These are phyloP conservation scores for Cicer bijugum DNA, from an alignment of 306 rosid genomes.

Conservation along the genomic window DNA sequence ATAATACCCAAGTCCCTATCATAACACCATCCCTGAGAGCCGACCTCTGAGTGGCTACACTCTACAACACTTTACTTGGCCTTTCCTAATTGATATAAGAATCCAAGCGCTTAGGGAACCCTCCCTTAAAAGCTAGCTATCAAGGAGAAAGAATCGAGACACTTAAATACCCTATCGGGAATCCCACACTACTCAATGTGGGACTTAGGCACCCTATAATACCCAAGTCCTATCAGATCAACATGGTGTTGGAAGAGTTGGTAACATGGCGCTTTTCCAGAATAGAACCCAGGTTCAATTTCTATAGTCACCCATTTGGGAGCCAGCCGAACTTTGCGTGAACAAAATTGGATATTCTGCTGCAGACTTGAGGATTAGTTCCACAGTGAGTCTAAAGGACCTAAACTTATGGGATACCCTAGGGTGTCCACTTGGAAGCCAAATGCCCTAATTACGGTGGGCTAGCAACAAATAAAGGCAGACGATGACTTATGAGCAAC, in stretches of 20 bases:
- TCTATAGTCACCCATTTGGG: background rate
- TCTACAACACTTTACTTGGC: background rate
- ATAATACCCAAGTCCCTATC: background rate
- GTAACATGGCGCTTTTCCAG: background rate
- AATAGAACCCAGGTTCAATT: background rate
- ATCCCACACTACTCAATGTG: background rate
- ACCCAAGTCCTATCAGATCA: background rate
- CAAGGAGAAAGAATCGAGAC: background rate
- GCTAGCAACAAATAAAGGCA: background rate
- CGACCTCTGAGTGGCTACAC: background rate
- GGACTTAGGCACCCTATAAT: background rate
- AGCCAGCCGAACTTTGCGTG: background rate
- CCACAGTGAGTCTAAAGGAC: background rate
- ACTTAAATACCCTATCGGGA: background rate
- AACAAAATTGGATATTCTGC: background rate
- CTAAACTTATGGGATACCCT: background rate
- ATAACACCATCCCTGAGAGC: background rate
- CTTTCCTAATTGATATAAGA: background rate
- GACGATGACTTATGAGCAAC: background rate
- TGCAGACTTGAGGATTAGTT: background rate
- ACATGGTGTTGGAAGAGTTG: constrained; percentile 1
- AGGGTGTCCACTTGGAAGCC: background rate
- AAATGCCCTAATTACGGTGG: background rate
- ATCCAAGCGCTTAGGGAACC: background rate
- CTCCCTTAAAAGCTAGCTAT: background rate